Base-by-base conservation (phyloP, 2,329 filamentous ascomycete species). In the Penicillium sp. region DNA sequence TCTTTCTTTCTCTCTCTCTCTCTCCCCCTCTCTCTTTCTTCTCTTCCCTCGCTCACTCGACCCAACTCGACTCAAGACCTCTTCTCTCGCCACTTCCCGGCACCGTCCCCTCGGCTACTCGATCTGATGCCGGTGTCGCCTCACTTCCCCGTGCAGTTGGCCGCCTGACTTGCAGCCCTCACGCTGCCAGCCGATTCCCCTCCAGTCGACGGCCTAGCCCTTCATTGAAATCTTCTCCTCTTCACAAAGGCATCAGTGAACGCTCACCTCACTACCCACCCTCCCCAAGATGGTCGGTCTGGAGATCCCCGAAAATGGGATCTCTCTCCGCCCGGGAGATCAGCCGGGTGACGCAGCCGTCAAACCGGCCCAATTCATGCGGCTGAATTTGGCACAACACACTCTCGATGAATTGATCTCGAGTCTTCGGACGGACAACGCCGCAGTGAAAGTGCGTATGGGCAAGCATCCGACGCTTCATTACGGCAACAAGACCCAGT, bases 401-500 rank as follows among this genome's bases (percentile, higher is more conserved):
- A 70, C 72, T 37, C 65, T 75, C 42, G 67, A 74, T 49, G 73
- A 76, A 42, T 64, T 76, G 28, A 66, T 76, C 29, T 66, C 71
- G 46, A 66, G 60, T 48, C 63, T 76, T 28, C 66, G 66, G 41
- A 64, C 67, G 12, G 32, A 43, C 36, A 68, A 71, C 44, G 65
- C 74, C 50, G 66, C 69, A 46, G 72, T 70, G 55, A 67, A 67
- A 56, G 57, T 77, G 43, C 71, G 71, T 36, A 68, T 75, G 49
- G 74, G 74, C 27, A 76, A 75, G 61, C 67, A 70, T 52, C 68
- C 79, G 66, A 75, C 76, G 63, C 73, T 84, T 51, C 76, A 77
- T 57, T 78, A 77, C 58, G 80, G 77, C 54, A 75, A 75, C 63
- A 79, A 79, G 61, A 75, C 75, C 29, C 74, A 81, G 52, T 68